Percentiles rank a stretch among this genome's conserved stretches.
These are phyloP conservation scores for Pleurotus cornucopiae DNA, from an alignment of 768 basidiomycete species.

Conservation along the genomic window DNA sequence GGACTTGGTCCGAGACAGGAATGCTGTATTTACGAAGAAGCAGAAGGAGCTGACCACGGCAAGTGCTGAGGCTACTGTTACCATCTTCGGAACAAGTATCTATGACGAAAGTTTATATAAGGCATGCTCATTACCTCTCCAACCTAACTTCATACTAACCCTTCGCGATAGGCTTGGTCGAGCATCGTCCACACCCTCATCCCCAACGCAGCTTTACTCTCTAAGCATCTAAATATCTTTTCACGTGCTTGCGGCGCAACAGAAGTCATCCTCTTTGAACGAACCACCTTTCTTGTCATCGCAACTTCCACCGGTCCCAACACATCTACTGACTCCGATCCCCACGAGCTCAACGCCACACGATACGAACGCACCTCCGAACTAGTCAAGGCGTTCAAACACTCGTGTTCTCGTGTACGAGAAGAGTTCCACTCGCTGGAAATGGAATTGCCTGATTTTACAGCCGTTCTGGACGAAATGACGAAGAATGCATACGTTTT, in stretches of 20 bases:
- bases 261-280: constrained; percentile 94
- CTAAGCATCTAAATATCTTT: constrained; percentile 81
- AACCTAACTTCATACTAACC: constrained; percentile 2
- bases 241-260: constrained; percentile 85
- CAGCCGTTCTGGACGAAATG: constrained; percentile 87
- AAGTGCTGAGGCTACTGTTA: constrained; percentile 55
- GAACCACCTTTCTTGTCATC: constrained; percentile 96
- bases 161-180: constrained; percentile 81
- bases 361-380: constrained; percentile 88
- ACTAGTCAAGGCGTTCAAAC: constrained; percentile 93
- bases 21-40: constrained; percentile 64
- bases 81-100: constrained; percentile 91
- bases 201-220: constrained; percentile 88
- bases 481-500: constrained; percentile 92
- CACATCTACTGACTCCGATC: constrained; percentile 24
- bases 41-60: constrained; percentile 67
- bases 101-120: constrained; percentile 97
- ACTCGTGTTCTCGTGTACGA: constrained; percentile 79
- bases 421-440: constrained; percentile 86
- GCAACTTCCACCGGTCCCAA: constrained; percentile 66
- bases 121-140: constrained; percentile 34
- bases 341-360: constrained; percentile 55
- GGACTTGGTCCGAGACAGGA: constrained; percentile 77
- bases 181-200: constrained; percentile 95
- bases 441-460: constrained; percentile 82